Base-by-base conservation (phyloP, 106 monocot species). In the Xerophyta viscosa region DNA sequence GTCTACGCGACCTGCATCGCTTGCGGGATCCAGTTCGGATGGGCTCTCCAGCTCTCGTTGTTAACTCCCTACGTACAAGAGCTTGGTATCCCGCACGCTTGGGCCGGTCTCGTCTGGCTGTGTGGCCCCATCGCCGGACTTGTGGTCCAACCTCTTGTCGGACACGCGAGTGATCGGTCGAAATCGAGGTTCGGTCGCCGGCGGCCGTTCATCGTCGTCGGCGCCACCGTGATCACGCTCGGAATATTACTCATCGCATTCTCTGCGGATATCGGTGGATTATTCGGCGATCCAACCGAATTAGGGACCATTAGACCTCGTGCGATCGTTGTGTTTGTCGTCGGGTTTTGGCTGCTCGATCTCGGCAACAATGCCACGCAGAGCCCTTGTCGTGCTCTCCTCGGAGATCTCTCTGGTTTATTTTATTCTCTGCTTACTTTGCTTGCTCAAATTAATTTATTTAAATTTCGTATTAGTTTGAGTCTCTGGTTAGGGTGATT, bases 21-120 rank as follows among this genome's bases (percentile, higher is more conserved):
- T 24, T 71, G 77, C 53, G 86, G 86, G 37, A 55, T 86, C 30
- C 86, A 87, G 66, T 87, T 87, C 64, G 86, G 77, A 6, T 81
- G 86, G 86, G 81, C 81, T 7, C 66, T 77, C 30, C 81, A 87
- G 60, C 73, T 81, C 6, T 80, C 80, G 20, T 72, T 86, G n/a
- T 73, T 87, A 15, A 87, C 73, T 2, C 77, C 81, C 0, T 77
- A 87, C 63, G 81, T 87, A 47, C 86, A 87, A 60, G 86, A 87
- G 60, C 70, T 81, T 18, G 86, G 86, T 3, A 77, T 87, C 46
- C 77, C 81, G 28, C 86, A 81, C 60, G 64, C 58, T n/a, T 81
- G 65, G 42, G 81, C 81, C 0, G 80, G 86, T 49, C 70, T 86
- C 13, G 63, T 86, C 14, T 81, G 86, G 86, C 86, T 87, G 51